phyloP scores from a whole-genome alignment of 1,284 basidiomycete species.

The Rhodotorula sp. region DNA sequence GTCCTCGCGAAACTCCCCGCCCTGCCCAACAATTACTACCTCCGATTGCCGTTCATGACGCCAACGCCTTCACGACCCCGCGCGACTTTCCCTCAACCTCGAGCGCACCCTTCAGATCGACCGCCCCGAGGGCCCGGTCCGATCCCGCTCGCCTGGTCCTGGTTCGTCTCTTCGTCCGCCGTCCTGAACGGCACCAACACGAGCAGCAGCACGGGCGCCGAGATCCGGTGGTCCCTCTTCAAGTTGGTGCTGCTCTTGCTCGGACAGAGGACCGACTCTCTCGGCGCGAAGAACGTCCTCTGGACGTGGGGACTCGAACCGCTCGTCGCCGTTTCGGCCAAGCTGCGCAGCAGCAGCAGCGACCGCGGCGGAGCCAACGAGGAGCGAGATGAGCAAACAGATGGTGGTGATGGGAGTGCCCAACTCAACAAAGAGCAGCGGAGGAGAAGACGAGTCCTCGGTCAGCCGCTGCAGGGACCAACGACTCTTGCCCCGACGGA shows the following conservation, averaged over 20 bases:
- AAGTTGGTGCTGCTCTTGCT: constrained; percentile 14
- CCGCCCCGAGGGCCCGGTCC: not conserved
- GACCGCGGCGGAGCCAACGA: not conserved
- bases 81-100: constrained; percentile 6
- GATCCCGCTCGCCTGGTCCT: constrained; percentile 6
- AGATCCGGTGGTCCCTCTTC: constrained; percentile 13
- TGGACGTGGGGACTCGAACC: constrained; percentile 21
- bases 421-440: too few species aligned
- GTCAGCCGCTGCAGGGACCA: too few species aligned
- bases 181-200: not conserved
- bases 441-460: too few species aligned
- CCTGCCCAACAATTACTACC: not conserved
- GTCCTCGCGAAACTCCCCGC: not conserved
- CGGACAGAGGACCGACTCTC: constrained; percentile 19
- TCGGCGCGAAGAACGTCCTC: constrained; percentile 24
- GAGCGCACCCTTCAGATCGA: not conserved
- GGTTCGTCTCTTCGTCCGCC: constrained; percentile 3
- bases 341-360: not conserved
- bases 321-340: not conserved
- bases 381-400: not conserved
- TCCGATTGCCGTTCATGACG: not conserved
- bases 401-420: too few species aligned
- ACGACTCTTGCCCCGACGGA: too few species aligned
- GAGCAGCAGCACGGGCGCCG: not conserved
- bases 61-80: not conserved